Evolutionary conservation across 2,329 filamentous ascomycete species (phyloP), one percentile per base, ranked within the genome.

Genomic region (Kalmusia sp.): DNA sequence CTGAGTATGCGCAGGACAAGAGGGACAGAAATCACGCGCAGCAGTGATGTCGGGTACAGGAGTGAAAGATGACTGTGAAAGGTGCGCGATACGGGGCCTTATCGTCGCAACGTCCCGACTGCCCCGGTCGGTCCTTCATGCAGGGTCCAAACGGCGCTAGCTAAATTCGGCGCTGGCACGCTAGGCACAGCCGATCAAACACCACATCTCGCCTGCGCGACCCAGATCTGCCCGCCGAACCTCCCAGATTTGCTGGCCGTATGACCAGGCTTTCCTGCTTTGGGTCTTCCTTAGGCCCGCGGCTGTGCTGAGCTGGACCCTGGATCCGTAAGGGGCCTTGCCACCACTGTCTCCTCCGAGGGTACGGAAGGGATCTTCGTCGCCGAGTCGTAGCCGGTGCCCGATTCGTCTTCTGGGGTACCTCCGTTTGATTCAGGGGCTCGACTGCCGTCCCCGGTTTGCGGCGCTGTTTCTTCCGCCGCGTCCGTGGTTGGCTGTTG

Each of bases 401-500:
- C 48, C 30, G 52, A 54, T 54, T 54, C 47, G 52, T 49, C 30
- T 51, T 40, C 48, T 30, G 24, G 25, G 39, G 35, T 28, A 25
- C 39, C 12, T 51, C 35, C 35, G 48, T 27, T 6, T 22, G 49
- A 43, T 40, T 55, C 53, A 39, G 21, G 22, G 24, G 48, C 39
- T 41, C 27, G 35, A 24, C 8, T 33, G 30, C 27, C 27, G 19
- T 40, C 35, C 35, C 24, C 48, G 24, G 38, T 41, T 15, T 43
- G 41, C n/a, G 39, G 48, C 14, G 43, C 51, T 17, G 28, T 46
- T 21, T 35, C 37, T 19, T 19, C 39, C 14, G 30, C 28, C 19
- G 40, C 49, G 14, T 19, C 28, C 38, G 30, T 25, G 31, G 53
- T 62, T 11, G 49, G 44, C 50, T 54, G 44, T 19, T 62, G 54